phyloP scores from a whole-genome alignment of 163 green algal species.

The Scenedesmus sp. region DNA sequence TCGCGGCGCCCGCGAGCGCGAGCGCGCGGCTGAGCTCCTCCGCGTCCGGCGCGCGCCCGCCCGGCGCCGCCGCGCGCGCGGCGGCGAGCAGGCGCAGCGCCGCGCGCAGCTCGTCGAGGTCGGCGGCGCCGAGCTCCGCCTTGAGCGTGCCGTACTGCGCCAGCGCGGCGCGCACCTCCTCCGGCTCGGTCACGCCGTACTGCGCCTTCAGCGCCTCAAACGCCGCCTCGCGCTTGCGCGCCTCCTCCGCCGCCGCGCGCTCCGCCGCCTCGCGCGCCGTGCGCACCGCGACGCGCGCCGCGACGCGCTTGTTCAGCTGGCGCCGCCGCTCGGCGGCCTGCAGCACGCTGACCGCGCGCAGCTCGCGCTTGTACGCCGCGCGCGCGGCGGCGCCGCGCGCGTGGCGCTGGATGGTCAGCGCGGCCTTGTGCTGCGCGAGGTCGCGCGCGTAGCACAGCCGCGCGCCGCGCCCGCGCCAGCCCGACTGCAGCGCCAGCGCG shows the following conservation, averaged over 20 bases:
- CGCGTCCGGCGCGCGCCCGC: background rate
- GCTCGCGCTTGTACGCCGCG: slow-evolving; percentile 12
- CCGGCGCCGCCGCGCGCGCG: background rate
- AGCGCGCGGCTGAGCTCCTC: slow-evolving; percentile 1
- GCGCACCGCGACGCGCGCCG: slow-evolving; percentile 36
- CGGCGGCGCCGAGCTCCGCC: slow-evolving; percentile 12
- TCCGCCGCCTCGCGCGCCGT: slow-evolving; percentile 21
- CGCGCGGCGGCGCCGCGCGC: slow-evolving; percentile 48
- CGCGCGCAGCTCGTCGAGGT: slow-evolving; percentile 9
- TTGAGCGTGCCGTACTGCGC: slow-evolving; percentile 22
- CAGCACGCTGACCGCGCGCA: slow-evolving; percentile 37
- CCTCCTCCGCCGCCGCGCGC: slow-evolving; percentile 1
- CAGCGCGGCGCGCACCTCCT: slow-evolving; percentile 37
- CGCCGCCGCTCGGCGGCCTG: slow-evolving; percentile 42
- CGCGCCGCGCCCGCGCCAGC: slow-evolving; percentile 23
- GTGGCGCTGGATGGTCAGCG: slow-evolving; percentile 63
- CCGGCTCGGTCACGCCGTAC: slow-evolving; percentile 36
- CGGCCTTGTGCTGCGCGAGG: slow-evolving; percentile 47
- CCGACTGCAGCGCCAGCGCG: slow-evolving; percentile 66
- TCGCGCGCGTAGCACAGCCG: slow-evolving; percentile 51
- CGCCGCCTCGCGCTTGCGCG: slow-evolving; percentile 24
- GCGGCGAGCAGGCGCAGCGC: slow-evolving; percentile 14
- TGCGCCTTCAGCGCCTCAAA: slow-evolving; percentile 46
- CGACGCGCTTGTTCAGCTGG: slow-evolving; percentile 42
- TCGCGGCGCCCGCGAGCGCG: background rate